Base-by-base conservation (phyloP, 2,329 filamentous ascomycete genomes). In the Ophiostoma sp. region DNA sequence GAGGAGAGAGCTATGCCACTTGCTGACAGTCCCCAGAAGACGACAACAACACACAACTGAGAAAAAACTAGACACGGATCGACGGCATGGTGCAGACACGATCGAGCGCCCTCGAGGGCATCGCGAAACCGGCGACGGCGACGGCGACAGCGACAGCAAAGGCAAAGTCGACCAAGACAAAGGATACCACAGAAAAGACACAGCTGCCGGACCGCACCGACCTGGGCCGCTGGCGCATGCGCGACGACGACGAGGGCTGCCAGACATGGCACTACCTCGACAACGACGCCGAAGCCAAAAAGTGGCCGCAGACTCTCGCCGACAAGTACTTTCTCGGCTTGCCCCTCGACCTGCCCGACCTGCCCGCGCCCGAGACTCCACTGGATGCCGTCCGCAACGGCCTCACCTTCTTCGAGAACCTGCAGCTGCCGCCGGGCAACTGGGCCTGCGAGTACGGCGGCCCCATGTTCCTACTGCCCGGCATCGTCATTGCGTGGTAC, bases 371-470 rank as follows among this genome's bases (percentile, higher is more conserved):
- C 3, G 87, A 87, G 72, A 93, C 84, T 3, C 90, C 94, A 5
- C 83, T 95, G 70, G 87, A 95, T 74, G 84, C 92, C 4, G 93
- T 92, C 3, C 83, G 85, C 72, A 99, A 99, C 81, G 93, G 90
- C 52, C 84, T 98, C 69, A 83, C 86, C 3, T 98, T 97, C 83
- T 97, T 96, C 81, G 91, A 94, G 71, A 87, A 94, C 73, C 86
- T 98, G 33, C 95, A 99, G 78, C 84, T 97, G 1, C 88, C 90
- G 17, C 90, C 92, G 0, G 95, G 95, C 5, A 92, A 97, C 77
- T 99, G 95, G 95, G 95, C 85, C 5, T 98, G 94, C 81, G 95
- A 99, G 79, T 99, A 99, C 81, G 95, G 95, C 69, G 95, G 95
- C 0, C 95, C 95, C 4, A 94, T 97, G 92, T 99, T 99, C 77